Base-by-base conservation (phyloP, 1,139 yeast genomes). In the Blastobotrys ciferrii region DNA sequence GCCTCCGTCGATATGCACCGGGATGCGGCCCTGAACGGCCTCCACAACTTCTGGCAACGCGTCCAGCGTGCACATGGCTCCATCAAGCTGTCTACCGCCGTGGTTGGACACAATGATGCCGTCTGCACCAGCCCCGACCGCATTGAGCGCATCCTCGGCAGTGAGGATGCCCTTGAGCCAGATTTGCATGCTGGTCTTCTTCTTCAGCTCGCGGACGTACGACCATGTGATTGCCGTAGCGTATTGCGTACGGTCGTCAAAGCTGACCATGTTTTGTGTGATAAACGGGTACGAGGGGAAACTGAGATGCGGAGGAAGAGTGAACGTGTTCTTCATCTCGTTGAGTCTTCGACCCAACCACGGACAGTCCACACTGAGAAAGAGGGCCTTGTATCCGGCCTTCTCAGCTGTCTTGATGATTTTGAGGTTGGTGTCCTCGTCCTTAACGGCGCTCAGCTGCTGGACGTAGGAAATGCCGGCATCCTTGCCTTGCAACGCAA, bases 21-120 rank as follows among this genome's bases (percentile, higher is more conserved):
- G 82, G 45, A 81, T 68, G 36, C 74, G 69, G 36, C 74, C 71
- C 37, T 69, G 63, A 25, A 64, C 70, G 13, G 66, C 66, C 12
- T 78, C 80, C 59, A 74, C 76, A 37, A 81, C 73, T 54, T 80
- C 83, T 1, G 81, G 80, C 45, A 81, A 69, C 2, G 80, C 76
- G 60, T 81, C 84, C 42, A 81, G 64, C 6, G 86, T 82, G 0
- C 84, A 77, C 58, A 73, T 70, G 1, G 82, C 72, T 50, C 73
- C 78, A 54, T 81, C 86, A 44, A 81, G 70, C 61, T 81, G 86
- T 47, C 86, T 66, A 18, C 86, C 86, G 32, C 87, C 87, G 58
- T 81, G 86, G 60, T 81, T 81, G n/a, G 84, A 79, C 32, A 81
- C 68, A 32, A 80, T 75, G 46, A 80, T 75, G 6, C 83, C 84